Evolutionary conservation across 2,329 filamentous ascomycete species (phyloP), one percentile per base, ranked within the genome.

Genomic region (Nemania sp.): DNA sequence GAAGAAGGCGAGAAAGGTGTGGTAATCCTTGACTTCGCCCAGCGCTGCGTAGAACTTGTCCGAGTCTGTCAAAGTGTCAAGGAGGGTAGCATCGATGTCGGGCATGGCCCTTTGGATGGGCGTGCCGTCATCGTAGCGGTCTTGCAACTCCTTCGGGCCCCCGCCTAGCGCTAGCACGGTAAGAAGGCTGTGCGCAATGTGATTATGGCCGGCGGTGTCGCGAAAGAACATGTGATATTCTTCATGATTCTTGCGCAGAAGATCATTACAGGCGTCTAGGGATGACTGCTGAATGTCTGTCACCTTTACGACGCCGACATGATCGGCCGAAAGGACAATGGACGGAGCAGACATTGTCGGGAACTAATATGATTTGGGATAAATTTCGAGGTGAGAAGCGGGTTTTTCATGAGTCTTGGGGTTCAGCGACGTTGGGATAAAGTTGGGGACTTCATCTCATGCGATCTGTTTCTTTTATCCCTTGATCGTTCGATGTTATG

Each of bases 1-100:
- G 72, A 90, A 91, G 73, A 86, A 91, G 0, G 75, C 72, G 2
- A 91, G 75, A 69, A 83, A 91, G 69, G 86, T 82, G 34, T 80
- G 74, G 69, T 90, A 90, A 65, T 69, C 48, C 1, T 47, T 3
- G 6, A 64, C 35, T 1, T 50, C 3, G 18, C 46, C 40, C 5
- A 72, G 60, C 43, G 43, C 25, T 53, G 65, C 43, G 48, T 53
- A 52, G 67, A 76, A 76, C n/a, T 21, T 25, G 3, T 50, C 59
- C 2, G 50, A 34, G 56, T 71, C 63, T 15, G 12, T 15, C 3
- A 75, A 49, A 4, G 57, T 37, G 9, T 61, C 39, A 13, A 74
- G 48, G 5, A 65, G 20, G 0, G 53, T 40, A 0, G 32, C 18
- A 56, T 74, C 70, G 2, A 71, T 20, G 0, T 54, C 42, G 2